Conservation (phyloP, 129 eudicot genomes). For the Saussurea involucrata region DNA sequence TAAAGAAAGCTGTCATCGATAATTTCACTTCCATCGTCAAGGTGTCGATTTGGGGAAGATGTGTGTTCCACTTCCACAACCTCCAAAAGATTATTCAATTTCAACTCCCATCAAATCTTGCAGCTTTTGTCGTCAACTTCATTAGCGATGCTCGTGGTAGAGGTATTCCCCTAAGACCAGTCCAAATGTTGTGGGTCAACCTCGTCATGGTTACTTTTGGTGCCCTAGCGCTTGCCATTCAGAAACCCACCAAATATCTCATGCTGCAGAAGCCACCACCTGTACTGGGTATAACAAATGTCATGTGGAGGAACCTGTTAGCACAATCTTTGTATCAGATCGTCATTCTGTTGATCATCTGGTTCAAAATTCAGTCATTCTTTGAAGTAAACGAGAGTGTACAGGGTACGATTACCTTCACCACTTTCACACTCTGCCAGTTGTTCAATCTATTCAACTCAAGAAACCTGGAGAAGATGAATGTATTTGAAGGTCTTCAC, state of each 20-base stretch:
- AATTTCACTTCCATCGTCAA: constrained; percentile 40
- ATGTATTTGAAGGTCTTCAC: constrained; percentile 40
- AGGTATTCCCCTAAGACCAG: constrained; percentile 49
- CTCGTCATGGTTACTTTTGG: constrained; percentile 59
- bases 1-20: constrained; percentile 48
- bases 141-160: constrained; percentile 46
- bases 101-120: constrained; percentile 54
- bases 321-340: constrained; percentile 47
- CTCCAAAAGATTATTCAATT: constrained; percentile 62
- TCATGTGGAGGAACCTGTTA: constrained; percentile 59
- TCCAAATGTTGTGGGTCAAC: constrained; percentile 54
- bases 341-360: constrained; percentile 32
- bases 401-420: constrained; percentile 43
- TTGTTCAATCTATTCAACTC: constrained; percentile 57
- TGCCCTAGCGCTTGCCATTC: constrained; percentile 55
- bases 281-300: constrained; percentile 26
- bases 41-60: constrained; percentile 49
- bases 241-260: constrained; percentile 42
- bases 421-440: constrained; percentile 53
- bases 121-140: constrained; percentile 47
- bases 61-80: constrained; percentile 46
- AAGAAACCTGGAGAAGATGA: constrained; percentile 25
- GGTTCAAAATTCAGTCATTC: constrained; percentile 38
- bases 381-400: constrained; percentile 32
- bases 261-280: constrained; percentile 37